Conservation (phyloP, 495 filamentous ascomycete genomes). For the Lasiosphaeria ovina region DNA sequence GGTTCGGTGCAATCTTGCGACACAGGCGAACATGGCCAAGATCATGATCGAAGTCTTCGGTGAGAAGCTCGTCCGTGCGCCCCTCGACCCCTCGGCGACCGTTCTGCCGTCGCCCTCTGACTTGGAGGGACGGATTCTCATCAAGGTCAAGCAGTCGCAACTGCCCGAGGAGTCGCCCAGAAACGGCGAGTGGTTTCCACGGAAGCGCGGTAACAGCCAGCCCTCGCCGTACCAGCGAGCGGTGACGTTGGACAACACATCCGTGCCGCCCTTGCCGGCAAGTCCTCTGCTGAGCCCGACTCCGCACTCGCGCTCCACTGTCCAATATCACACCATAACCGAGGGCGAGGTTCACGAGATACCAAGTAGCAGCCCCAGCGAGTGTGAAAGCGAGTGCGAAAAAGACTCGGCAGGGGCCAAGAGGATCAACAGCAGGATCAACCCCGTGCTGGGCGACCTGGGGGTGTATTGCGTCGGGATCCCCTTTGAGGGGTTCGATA, state of each 20-base stretch:
- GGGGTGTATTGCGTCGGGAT: slow-evolving; percentile 87
- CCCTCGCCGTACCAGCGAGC: slow-evolving; percentile 72
- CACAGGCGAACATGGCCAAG: slow-evolving; percentile 85
- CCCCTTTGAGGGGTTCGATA: slow-evolving; percentile 74
- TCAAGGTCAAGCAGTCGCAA: slow-evolving; percentile 82
- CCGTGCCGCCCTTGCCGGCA: slow-evolving; percentile 48
- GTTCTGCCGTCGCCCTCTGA: slow-evolving; percentile 82
- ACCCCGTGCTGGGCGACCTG: slow-evolving; percentile 75
- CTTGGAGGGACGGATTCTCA: slow-evolving; percentile 74
- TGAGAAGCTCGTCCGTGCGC: slow-evolving; percentile 71
- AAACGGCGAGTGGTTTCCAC: slow-evolving; percentile 42
- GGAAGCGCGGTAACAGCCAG: slow-evolving; percentile 71
- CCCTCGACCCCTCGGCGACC: slow-evolving; percentile 61
- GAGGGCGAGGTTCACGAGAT: slow-evolving; percentile 51
- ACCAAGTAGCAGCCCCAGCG: slow-evolving; percentile 54
- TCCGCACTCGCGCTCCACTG: slow-evolving; percentile 34
- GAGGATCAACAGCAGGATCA: slow-evolving; percentile 79
- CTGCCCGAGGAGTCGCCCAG: slow-evolving; percentile 39
- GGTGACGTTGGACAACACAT: slow-evolving; percentile 50
- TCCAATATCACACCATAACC: slow-evolving; percentile 47
- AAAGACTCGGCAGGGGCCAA: slow-evolving; percentile 48
- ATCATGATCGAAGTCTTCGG: slow-evolving; percentile 84
- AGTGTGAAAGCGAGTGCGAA: slow-evolving; percentile 57
- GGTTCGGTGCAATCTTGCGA: slow-evolving; percentile 81
- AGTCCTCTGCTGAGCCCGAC: slow-evolving; percentile 52